A percentile compares a stretch with the other conserved stretches of the same genome.
Conservation (phyloP, 1,284 basidiomycete genomes). For the Athelia sp. region DNA sequence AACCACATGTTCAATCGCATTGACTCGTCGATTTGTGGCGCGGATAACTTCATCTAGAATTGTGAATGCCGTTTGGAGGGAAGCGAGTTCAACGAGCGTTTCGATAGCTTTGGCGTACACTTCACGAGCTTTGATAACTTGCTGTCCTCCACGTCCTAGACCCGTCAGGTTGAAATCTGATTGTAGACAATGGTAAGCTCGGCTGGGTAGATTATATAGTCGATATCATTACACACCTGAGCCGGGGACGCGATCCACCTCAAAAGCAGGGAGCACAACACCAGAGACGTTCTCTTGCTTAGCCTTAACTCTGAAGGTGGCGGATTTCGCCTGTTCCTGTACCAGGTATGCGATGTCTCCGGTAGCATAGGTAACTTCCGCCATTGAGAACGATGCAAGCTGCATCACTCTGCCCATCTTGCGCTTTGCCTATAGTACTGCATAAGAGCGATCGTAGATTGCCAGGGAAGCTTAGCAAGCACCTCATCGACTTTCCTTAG, state of each 20-base stretch:
- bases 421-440: conserved; percentile 79
- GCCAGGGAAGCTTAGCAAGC: conserved; percentile 16
- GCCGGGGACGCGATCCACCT: conserved; percentile 78
- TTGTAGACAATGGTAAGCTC: conserved; percentile 2
- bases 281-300: conserved; percentile 99
- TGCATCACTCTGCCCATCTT: conserved; percentile 99
- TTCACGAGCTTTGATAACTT: conserved; percentile 90
- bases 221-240: conserved; percentile 51
- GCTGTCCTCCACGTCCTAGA: conserved; percentile 94
- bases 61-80: conserved; percentile 95
- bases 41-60: conserved; percentile 99
- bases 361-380: conserved; percentile 96
- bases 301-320: conserved; percentile 89
- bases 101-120: conserved; percentile 97
- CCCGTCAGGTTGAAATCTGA: conserved; percentile 98
- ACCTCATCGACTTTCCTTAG: conserved; percentile 93
- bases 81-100: conserved; percentile 95
- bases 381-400: conserved; percentile 95
- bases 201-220: background rate
- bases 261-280: conserved; percentile 95
- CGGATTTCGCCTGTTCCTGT: conserved; percentile 87
- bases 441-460: background rate
- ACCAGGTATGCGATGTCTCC: conserved; percentile 97
- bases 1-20: conserved; percentile 97
- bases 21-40: conserved; percentile 96